Evolutionary conservation across 352 stramenopile species (phyloP).

Genomic region (Pythium brassicae): DNA sequence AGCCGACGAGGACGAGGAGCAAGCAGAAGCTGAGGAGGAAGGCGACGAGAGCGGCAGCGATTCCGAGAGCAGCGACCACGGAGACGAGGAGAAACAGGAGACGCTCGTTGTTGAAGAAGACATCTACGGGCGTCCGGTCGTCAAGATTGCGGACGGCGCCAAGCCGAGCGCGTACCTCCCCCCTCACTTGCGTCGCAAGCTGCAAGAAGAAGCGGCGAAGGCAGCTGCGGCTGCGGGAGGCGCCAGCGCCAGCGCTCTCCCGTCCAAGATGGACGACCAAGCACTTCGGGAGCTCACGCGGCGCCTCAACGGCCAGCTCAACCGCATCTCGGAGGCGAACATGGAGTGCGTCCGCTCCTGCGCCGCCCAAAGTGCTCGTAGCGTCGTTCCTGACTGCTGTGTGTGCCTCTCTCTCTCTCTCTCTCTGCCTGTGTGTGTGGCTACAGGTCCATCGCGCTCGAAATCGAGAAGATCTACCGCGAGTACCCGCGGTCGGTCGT

Average conservation of each 20-base stretch:
- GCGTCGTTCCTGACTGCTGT: background rate
- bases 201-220: conserved; percentile 40
- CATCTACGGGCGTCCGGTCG: conserved; percentile 76
- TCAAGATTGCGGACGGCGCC: conserved; percentile 34
- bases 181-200: conserved; percentile 78
- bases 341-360: conserved; percentile 65
- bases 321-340: conserved; percentile 89
- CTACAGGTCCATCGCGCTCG: conserved; percentile 54
- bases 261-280: conserved; percentile 72
- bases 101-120: conserved; percentile 59
- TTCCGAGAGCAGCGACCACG: conserved; percentile 24
- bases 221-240: conserved; percentile 20
- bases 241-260: conserved; percentile 5
- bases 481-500: conserved; percentile 64
- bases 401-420: background rate
- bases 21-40: conserved; percentile 20
- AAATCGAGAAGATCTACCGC: conserved; percentile 81
- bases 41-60: conserved; percentile 19
- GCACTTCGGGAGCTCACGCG: conserved; percentile 62
- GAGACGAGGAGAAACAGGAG: conserved; percentile 14
- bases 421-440: background rate
- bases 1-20: conserved; percentile 4
- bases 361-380: background rate
- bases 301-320: conserved; percentile 86
- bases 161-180: conserved; percentile 77